phyloP scores from a whole-genome alignment of 2,329 filamentous ascomycete genomes.

The Xylaria sp. region DNA sequence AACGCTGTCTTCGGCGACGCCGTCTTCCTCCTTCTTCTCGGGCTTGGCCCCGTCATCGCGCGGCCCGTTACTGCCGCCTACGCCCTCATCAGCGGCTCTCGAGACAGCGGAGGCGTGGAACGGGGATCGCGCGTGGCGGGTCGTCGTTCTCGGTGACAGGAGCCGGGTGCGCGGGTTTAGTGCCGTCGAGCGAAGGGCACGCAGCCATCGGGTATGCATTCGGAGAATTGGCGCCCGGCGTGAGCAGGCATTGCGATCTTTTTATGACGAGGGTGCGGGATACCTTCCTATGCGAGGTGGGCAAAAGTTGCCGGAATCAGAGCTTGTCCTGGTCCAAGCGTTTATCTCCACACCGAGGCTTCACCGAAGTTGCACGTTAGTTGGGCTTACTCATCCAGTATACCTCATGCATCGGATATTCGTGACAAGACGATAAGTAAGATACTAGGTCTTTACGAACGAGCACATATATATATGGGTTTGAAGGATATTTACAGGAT shows the following conservation, averaged over 20 bases:
- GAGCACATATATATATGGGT: too few species aligned
- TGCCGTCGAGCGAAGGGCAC: constrained; percentile 37
- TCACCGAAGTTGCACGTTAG: not conserved
- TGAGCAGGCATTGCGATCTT: constrained; percentile 32
- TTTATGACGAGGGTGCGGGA: not conserved
- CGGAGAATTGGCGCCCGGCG: constrained; percentile 36
- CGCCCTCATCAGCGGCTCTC: constrained; percentile 26
- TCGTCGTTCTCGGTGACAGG: too few species aligned
- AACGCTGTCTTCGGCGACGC: constrained; percentile 8
- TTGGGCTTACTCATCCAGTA: not conserved
- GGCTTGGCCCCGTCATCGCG: constrained; percentile 31
- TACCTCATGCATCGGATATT: too few species aligned
- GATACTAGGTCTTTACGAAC: not conserved
- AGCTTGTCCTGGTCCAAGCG: constrained; percentile 22
- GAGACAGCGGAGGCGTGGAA: constrained; percentile 29
- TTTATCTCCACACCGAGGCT: constrained; percentile 1
- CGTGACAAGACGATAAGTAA: too few species aligned
- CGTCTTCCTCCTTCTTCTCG: constrained; percentile 21
- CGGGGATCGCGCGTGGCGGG: constrained; percentile 22
- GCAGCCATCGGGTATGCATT: constrained; percentile 38
- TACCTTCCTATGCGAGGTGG: constrained; percentile 1
- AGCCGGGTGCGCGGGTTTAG: constrained; percentile 21
- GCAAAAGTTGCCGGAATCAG: constrained; percentile 4
- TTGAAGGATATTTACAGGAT: too few species aligned
- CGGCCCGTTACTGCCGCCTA: constrained; percentile 16